These are phyloP conservation scores for Diplotaxis tenuifolia DNA, from an alignment of 345 rosid genomes.

Conservation along the genomic window DNA sequence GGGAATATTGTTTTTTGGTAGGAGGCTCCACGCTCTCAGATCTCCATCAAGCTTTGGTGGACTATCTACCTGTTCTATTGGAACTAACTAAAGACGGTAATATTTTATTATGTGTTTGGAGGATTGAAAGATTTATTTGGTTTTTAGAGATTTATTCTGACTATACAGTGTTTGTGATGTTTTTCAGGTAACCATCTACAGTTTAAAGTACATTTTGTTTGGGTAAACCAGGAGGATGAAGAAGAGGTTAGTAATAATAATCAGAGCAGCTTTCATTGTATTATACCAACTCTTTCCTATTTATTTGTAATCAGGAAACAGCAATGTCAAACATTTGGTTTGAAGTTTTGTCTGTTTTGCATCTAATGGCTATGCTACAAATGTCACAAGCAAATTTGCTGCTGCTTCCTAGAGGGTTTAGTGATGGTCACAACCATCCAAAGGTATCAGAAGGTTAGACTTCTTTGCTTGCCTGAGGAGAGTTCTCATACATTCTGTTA, in stretches of 20 bases:
- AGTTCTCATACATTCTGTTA: background rate
- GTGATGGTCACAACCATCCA: conserved; percentile 67
- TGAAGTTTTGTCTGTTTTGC: conserved; percentile 93
- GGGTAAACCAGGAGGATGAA: conserved; percentile 97
- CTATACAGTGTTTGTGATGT: conserved; percentile 12
- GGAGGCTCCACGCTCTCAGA: conserved; percentile 93
- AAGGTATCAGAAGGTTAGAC: conserved; percentile 90
- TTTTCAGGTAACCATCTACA: conserved; percentile 69
- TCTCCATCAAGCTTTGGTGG: conserved; percentile 96
- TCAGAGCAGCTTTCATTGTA: conserved; percentile 4
- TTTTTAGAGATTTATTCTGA: conserved; percentile 24
- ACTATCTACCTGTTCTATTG: conserved; percentile 90
- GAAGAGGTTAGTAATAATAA: conserved; percentile 57
- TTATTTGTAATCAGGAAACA: conserved; percentile 68
- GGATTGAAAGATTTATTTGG: background rate
- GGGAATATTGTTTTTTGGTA: conserved; percentile 37
- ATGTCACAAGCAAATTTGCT: conserved; percentile 87
- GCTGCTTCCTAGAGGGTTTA: conserved; percentile 85
- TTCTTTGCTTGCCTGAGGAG: background rate
- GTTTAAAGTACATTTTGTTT: conserved; percentile 74
- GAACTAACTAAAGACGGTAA: conserved; percentile 88
- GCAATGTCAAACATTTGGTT: conserved; percentile 87
- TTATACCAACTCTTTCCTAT: conserved; percentile 8
- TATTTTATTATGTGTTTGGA: conserved; percentile 6
- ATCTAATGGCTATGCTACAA: conserved; percentile 91